A percentile compares a stretch with the other conserved stretches of the same genome.
These are phyloP conservation scores for Cyberlindnera lachancei DNA, from an alignment of 805 yeast genomes.

Conservation along the genomic window DNA sequence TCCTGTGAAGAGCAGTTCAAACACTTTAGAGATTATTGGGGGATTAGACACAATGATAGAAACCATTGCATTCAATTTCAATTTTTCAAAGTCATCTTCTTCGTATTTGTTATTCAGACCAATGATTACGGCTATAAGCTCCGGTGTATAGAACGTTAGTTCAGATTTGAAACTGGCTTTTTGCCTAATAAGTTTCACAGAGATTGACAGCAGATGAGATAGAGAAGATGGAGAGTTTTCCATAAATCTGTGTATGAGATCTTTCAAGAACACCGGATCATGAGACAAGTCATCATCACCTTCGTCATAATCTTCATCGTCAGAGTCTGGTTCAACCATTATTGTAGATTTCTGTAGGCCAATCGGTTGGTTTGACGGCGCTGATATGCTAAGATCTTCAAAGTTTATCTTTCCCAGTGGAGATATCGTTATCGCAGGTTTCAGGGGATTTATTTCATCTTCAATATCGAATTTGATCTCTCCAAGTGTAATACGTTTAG, in stretches of 20 bases:
- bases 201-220: conserved; percentile 37
- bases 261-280: conserved; percentile 69
- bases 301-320: conserved; percentile 25
- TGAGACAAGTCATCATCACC: conserved; percentile 20
- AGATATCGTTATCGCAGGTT: conserved; percentile 1
- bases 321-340: conserved; percentile 16
- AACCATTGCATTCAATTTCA: conserved; percentile 55
- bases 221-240: conserved; percentile 36
- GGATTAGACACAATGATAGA: conserved; percentile 56
- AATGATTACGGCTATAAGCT: conserved; percentile 42
- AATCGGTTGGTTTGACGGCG: conserved; percentile 7
- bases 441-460: conserved; percentile 9
- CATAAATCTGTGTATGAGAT: conserved; percentile 50
- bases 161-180: conserved; percentile 57
- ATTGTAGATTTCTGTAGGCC: conserved; percentile 6
- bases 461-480: conserved; percentile 24
- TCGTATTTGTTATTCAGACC: conserved; percentile 52
- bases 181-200: conserved; percentile 49
- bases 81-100: conserved; percentile 52
- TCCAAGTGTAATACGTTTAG: conserved; percentile 35
- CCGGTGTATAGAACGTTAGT: conserved; percentile 48
- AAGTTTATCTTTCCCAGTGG: conserved; percentile 11
- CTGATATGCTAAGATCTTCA: conserved; percentile 9
- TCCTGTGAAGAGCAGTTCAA: conserved; percentile 48
- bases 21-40: conserved; percentile 28